Conservation (phyloP, 768 basidiomycete species). For the Pleurotus tuoliensis region DNA sequence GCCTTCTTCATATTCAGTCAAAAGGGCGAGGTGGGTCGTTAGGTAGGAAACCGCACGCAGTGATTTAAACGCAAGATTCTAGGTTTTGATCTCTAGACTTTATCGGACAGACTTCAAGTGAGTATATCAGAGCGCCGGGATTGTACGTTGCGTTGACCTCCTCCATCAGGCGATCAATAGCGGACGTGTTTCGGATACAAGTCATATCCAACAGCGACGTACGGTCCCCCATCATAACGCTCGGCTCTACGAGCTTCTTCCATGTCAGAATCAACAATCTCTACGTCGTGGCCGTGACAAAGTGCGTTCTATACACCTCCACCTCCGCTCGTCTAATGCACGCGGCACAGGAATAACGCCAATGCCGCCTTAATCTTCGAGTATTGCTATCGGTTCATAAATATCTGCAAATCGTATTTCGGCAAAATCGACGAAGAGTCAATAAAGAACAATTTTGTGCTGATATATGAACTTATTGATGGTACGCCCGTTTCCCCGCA, state of each 20-base stretch:
- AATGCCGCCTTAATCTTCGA: constrained; percentile 98
- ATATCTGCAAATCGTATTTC: constrained; percentile 93
- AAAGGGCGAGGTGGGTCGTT: constrained; percentile 84
- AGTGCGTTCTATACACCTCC: constrained; percentile 46
- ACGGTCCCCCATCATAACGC: constrained; percentile 93
- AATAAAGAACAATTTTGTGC: constrained; percentile 98
- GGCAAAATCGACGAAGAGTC: constrained; percentile 98
- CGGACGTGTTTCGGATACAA: constrained; percentile 98
- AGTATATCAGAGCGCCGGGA: constrained; percentile 16
- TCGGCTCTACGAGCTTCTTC: constrained; percentile 98
- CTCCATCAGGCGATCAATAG: constrained; percentile 78
- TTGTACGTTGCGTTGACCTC: constrained; percentile 4
- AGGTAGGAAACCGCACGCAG: background rate
- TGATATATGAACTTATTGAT: constrained; percentile 97
- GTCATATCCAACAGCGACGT: constrained; percentile 98
- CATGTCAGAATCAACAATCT: constrained; percentile 95
- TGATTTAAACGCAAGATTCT: constrained; percentile 8
- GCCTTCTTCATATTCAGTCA: constrained; percentile 99
- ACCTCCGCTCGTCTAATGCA: background rate
- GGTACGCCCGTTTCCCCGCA: constrained; percentile 49
- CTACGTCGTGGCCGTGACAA: constrained; percentile 93
- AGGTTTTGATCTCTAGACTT: constrained; percentile 95
- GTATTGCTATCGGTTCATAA: constrained; percentile 94
- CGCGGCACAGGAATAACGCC: constrained; percentile 75
- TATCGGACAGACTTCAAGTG: constrained; percentile 98